Evolutionary conservation across 2,329 filamentous ascomycete species (phyloP).

Genomic region (Diaporthe citrichinensis): DNA sequence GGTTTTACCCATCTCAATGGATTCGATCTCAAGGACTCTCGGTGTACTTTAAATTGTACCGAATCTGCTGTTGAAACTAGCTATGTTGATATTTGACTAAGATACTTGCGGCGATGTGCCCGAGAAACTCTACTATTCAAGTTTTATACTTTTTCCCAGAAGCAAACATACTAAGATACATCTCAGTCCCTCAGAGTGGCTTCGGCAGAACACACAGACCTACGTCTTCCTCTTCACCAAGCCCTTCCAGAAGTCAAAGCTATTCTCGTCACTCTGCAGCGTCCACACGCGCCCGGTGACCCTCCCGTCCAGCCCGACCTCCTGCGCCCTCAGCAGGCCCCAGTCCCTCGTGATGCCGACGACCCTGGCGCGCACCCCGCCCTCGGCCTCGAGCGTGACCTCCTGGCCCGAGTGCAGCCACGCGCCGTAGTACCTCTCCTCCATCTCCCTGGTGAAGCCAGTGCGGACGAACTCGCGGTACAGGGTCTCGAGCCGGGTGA

Average conservation of each 20-base stretch:
- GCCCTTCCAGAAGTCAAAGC: constrained; percentile 97
- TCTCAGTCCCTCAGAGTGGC: background rate
- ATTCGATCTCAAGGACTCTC: background rate
- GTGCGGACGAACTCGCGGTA: constrained; percentile 81
- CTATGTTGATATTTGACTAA: background rate
- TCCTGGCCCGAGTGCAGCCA: constrained; percentile 88
- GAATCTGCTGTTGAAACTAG: background rate
- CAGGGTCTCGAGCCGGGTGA: constrained; percentile 82
- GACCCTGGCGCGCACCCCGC: constrained; percentile 80
- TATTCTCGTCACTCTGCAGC: constrained; percentile 96
- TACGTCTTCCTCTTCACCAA: constrained; percentile 84
- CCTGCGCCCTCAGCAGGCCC: constrained; percentile 88
- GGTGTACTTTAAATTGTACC: background rate
- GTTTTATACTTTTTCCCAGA: background rate
- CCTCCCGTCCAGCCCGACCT: constrained; percentile 80
- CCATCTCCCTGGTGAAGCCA: constrained; percentile 82
- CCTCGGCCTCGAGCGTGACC: constrained; percentile 84
- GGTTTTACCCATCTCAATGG: no score
- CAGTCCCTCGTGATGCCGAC: constrained; percentile 93
- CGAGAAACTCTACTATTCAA: background rate
- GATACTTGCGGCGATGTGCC: background rate
- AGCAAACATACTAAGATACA: background rate
- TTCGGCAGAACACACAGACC: background rate
- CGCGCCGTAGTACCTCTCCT: constrained; percentile 81
- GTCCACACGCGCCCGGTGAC: constrained; percentile 84